Percentiles rank a stretch among this genome's conserved stretches.
Evolutionary conservation across 768 basidiomycete genomes (phyloP).

Genomic region (Infundibulicybe gibba): DNA sequence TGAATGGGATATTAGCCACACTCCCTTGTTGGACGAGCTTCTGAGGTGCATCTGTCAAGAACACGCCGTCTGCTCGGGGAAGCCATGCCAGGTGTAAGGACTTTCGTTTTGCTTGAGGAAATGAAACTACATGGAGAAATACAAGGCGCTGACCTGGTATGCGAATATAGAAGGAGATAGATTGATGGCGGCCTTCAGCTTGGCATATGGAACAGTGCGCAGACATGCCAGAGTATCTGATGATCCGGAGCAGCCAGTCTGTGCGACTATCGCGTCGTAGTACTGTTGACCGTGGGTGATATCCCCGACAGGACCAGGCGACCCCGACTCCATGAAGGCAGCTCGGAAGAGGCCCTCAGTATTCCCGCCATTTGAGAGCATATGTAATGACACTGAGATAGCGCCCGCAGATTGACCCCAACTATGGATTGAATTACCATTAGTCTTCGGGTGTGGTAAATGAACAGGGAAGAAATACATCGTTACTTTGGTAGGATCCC

Average conservation of each 20-base stretch:
- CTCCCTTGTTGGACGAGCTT: constrained; percentile 36
- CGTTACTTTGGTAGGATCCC: constrained; percentile 58
- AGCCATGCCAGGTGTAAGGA: constrained; percentile 45
- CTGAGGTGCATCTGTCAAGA: constrained; percentile 42
- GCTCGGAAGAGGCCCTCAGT: constrained; percentile 43
- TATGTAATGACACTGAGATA: constrained; percentile 47
- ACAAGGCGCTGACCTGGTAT: constrained; percentile 33
- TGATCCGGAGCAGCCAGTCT: constrained; percentile 35
- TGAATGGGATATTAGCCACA: constrained; percentile 47
- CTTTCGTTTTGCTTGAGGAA: too few species aligned
- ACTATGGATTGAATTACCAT: too few species aligned
- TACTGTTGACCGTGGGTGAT: constrained; percentile 40
- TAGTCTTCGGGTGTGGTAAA: too few species aligned
- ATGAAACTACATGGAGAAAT: constrained; percentile 26
- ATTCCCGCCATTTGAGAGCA: constrained; percentile 43
- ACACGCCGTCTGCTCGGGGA: constrained; percentile 45
- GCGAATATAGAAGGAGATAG: constrained; percentile 36
- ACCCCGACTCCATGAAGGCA: constrained; percentile 48
- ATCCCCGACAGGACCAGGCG: constrained; percentile 43
- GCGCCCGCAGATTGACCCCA: constrained; percentile 49
- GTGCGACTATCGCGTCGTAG: constrained; percentile 38
- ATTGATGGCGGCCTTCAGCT: constrained; percentile 39
- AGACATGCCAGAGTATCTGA: constrained; percentile 42
- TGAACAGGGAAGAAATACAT: too few species aligned
- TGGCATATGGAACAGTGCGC: constrained; percentile 30